Percentiles rank a stretch among this genome's conserved stretches.
phyloP scores from a whole-genome alignment of 306 rosid species.

The Quercus agrifolia region DNA sequence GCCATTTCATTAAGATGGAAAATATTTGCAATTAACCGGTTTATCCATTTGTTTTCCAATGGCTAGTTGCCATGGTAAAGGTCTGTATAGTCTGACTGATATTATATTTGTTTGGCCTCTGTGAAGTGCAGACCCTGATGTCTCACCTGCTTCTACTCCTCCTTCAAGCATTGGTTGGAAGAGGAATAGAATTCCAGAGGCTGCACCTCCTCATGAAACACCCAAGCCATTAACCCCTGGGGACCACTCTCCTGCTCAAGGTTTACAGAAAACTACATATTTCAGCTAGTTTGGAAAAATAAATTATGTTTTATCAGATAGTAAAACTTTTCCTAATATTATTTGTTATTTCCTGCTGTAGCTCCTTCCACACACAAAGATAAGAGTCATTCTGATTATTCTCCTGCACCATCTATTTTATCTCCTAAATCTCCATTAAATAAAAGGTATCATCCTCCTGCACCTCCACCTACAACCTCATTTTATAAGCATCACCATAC shows the following conservation, averaged over 20 bases:
- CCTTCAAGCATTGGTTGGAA: slow-evolving; percentile 33
- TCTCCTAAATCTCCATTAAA: slow-evolving; percentile 44
- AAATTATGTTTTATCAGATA: background rate
- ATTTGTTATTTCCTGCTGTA: slow-evolving; percentile 22
- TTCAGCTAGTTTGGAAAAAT: slow-evolving; percentile 16
- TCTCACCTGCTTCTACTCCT: slow-evolving; percentile 58
- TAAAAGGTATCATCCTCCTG: slow-evolving; percentile 42
- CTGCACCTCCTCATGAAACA: slow-evolving; percentile 41
- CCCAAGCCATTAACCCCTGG: slow-evolving; percentile 39
- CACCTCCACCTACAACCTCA: slow-evolving; percentile 45
- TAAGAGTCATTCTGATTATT: slow-evolving; percentile 26
- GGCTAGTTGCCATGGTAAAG: background rate
- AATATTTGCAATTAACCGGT: background rate
- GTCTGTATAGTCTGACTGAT: background rate
- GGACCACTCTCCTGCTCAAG: slow-evolving; percentile 41
- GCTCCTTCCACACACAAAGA: slow-evolving; percentile 52
- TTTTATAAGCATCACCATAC: slow-evolving; percentile 41
- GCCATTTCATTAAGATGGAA: background rate
- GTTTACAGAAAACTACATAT: slow-evolving; percentile 28
- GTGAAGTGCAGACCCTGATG: slow-evolving; percentile 53
- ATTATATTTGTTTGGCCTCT: slow-evolving; percentile 1
- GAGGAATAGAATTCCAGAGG: slow-evolving; percentile 35
- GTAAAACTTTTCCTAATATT: background rate
- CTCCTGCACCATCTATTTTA: slow-evolving; percentile 45
- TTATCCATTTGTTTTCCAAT: background rate